Evolutionary conservation across 352 stramenopile species (phyloP).

Genomic region (Globisporangium canariense): DNA sequence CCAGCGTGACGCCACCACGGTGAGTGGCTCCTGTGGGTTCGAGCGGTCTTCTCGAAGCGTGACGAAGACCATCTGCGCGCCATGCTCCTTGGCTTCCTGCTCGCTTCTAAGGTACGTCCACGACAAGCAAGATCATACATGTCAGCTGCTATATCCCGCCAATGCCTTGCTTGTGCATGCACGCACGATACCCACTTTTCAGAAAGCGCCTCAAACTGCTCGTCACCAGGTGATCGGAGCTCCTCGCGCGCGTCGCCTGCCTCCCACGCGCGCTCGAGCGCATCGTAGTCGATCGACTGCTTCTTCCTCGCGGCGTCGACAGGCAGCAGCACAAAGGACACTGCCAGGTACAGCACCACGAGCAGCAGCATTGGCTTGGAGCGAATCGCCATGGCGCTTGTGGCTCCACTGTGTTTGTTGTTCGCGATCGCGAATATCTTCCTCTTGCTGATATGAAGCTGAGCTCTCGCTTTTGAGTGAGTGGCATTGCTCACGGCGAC

Average conservation of each 20-base stretch:
- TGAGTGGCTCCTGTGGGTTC: slow-evolving; percentile 25
- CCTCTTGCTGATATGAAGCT: no score
- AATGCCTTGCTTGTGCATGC: no score
- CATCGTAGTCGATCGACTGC: slow-evolving; percentile 54
- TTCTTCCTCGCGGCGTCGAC: not conserved
- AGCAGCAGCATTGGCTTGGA: not conserved
- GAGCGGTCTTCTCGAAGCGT: slow-evolving; percentile 28
- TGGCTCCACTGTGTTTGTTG: not conserved
- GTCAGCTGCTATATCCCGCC: no score
- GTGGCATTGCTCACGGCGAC: not conserved
- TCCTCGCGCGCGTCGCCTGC: slow-evolving; percentile 42
- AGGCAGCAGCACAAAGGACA: not conserved
- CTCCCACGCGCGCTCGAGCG: slow-evolving; percentile 66
- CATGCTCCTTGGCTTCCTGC: slow-evolving; percentile 43
- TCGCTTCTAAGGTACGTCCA: slow-evolving; percentile 22
- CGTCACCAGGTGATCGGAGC: slow-evolving; percentile 40
- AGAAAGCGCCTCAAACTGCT: slow-evolving; percentile 46
- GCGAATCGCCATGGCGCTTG: not conserved
- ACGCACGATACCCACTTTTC: slow-evolving; percentile 25
- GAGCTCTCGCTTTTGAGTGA: not conserved
- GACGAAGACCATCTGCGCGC: slow-evolving; percentile 81
- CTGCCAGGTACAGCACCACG: not conserved
- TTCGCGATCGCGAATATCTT: slow-evolving; percentile 1
- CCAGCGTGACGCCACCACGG: slow-evolving; percentile 55
- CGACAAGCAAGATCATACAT: no score